phyloP scores from a whole-genome alignment of 139 green algal species.

The Tetradesmus lagerheimii region DNA sequence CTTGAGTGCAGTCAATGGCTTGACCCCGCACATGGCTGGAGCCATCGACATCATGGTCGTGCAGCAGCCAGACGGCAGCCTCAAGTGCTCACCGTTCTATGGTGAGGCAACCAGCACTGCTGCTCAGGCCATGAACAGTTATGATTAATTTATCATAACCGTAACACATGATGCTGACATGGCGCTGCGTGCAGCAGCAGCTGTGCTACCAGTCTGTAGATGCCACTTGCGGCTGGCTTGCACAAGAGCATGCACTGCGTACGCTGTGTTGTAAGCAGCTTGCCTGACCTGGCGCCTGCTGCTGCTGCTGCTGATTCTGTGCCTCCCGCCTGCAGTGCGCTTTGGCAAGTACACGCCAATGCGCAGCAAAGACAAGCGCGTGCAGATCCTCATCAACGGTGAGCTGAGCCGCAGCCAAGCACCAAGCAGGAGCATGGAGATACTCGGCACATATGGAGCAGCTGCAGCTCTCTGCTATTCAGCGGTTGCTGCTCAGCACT shows the following conservation, averaged over 20 bases:
- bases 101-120: slow-evolving; percentile 57
- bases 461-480: no score
- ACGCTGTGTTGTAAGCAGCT: background rate
- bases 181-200: background rate
- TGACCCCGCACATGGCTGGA: slow-evolving; percentile 85
- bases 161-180: background rate
- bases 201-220: background rate
- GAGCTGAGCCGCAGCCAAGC: slow-evolving; percentile 26
- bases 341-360: slow-evolving; percentile 97
- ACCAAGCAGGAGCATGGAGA: background rate
- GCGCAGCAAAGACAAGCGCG: slow-evolving; percentile 74
- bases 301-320: background rate
- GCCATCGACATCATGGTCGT: slow-evolving; percentile 95
- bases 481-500: no score
- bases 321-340: slow-evolving; percentile 79
- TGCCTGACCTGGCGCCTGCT: background rate
- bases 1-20: slow-evolving; percentile 65
- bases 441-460: background rate
- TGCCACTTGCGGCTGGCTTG: background rate
- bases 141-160: no score
- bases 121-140: background rate
- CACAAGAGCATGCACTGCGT: no score
- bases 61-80: slow-evolving; percentile 83
- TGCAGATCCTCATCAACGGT: slow-evolving; percentile 88
- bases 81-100: slow-evolving; percentile 92